Evolutionary conservation across 2,329 filamentous ascomycete species (phyloP), one percentile per base, ranked within the genome.

Genomic region (Cladosporium sp.): DNA sequence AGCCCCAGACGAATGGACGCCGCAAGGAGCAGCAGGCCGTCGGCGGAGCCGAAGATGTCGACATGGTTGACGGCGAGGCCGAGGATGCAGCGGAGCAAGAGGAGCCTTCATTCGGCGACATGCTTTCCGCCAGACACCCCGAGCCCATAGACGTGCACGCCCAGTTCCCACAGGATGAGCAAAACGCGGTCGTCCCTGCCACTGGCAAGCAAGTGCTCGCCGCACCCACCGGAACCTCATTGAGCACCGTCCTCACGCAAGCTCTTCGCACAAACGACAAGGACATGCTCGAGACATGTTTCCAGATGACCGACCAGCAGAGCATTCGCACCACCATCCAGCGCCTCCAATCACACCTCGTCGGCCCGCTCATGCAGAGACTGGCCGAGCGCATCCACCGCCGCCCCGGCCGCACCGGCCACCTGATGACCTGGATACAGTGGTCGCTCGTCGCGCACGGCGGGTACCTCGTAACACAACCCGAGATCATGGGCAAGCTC

Each of bases 381-480:
- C 80, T 98, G 48, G 89, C 93, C 8, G 87, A 95, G 61, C 82
- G 91, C 54, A 81, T 98, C 67, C 86, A 95, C 71, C 82, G 86
- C 59, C 83, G 89, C 42, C 93, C 93, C 1, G 93, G 92, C 3
- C 83, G 93, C 51, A 92, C 93, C 11, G 90, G 91, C 48, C 88
- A 85, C 65, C 81, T 98, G 32, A 91, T 96, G 80, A 82, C 87
- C 13, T 98, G 93, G 91, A 87, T 97, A 41, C 91, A 96, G 71
- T 95, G 90, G 89, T 92, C 89, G 1, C 81, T 96, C 51, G 83
- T 96, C 33, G 85, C 88, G 1, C 93, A 98, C 66, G 93, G 93
- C 59, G 93, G 92, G 59, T 91, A 91, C 49, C 77, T 98, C 46
- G 89, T 91, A 9, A 86, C 86, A 32, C 89, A 95, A 68, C 83